Evolutionary conservation across 2,329 filamentous ascomycete genomes (phyloP).

Genomic region (Aspergillus sp.): DNA sequence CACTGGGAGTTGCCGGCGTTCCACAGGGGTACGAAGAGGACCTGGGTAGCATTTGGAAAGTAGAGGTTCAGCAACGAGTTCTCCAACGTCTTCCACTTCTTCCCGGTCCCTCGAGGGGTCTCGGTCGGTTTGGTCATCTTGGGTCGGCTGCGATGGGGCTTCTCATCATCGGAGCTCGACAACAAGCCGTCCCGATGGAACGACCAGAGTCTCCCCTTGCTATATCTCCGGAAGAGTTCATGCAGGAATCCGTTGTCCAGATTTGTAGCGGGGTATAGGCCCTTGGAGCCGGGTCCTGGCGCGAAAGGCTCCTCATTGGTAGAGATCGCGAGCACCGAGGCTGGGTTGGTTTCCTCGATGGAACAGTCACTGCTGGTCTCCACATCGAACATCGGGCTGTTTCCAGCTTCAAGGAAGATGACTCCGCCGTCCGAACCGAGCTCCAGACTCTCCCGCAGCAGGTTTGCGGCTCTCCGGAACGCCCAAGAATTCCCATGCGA

Average conservation of each 20-base stretch:
- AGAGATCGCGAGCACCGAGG: conserved; percentile 33
- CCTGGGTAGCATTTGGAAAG: conserved; percentile 47
- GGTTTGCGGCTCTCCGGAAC: conserved; percentile 48
- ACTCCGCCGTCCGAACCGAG: conserved; percentile 48
- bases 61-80: conserved; percentile 40
- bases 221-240: conserved; percentile 43
- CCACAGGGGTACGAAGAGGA: conserved; percentile 53
- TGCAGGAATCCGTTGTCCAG: conserved; percentile 32
- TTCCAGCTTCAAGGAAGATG: conserved; percentile 33
- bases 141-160: conserved; percentile 14
- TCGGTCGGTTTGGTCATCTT: conserved; percentile 14
- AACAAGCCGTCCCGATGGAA: conserved; percentile 44
- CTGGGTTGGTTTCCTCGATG: conserved; percentile 24
- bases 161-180: conserved; percentile 46
- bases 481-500: conserved; percentile 40
- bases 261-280: conserved; percentile 26
- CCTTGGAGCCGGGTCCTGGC: conserved; percentile 26
- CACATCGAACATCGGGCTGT: conserved; percentile 23
- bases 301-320: conserved; percentile 36
- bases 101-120: conserved; percentile 19
- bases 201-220: conserved; percentile 48
- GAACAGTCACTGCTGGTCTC: conserved; percentile 31
- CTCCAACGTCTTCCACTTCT: conserved; percentile 33
- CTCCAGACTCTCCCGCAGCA: conserved; percentile 49
- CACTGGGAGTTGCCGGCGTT: conserved; percentile 48